Percentiles rank a stretch among this genome's conserved stretches.
These are phyloP conservation scores for Candida mesenterica DNA, from an alignment of 1,139 yeast genomes.

Conservation along the genomic window DNA sequence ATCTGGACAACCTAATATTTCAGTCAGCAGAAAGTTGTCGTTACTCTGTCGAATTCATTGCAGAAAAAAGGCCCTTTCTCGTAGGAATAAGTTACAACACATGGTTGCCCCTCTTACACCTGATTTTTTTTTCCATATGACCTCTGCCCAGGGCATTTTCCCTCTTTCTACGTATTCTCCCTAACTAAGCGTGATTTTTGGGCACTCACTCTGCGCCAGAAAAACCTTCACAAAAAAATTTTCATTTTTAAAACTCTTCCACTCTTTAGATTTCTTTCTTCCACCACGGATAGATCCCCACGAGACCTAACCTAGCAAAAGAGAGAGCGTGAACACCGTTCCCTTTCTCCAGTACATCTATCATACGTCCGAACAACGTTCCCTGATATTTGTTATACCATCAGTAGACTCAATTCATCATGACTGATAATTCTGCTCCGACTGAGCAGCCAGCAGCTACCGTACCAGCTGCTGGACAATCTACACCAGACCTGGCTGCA, in stretches of 20 bases:
- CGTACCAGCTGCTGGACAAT: background rate
- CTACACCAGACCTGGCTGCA: background rate
- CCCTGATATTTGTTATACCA: conserved; percentile 3
- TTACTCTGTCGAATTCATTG: too few relatives aligned
- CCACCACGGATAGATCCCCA: conserved; percentile 5
- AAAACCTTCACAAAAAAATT: conserved; percentile 5
- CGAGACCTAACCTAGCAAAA: conserved; percentile 6
- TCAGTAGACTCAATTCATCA: conserved; percentile 5
- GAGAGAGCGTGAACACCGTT: conserved; percentile 8
- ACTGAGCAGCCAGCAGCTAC: conserved; percentile 10
- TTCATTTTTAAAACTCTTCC: conserved; percentile 7
- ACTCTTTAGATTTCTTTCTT: conserved; percentile 3
- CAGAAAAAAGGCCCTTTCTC: too few relatives aligned
- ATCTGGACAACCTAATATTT: too few relatives aligned
- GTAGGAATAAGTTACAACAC: too few relatives aligned
- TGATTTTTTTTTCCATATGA: too few relatives aligned
- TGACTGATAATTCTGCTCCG: conserved; percentile 13
- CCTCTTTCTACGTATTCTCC: too few relatives aligned
- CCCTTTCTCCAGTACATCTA: conserved; percentile 5
- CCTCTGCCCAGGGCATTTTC: too few relatives aligned
- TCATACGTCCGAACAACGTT: conserved; percentile 4
- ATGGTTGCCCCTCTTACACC: too few relatives aligned
- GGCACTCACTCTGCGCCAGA: background rate
- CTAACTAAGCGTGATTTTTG: too few relatives aligned
- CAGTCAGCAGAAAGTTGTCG: too few relatives aligned